Conservation (phyloP, 129 eudicot species). For the Ambrosia trifida region DNA sequence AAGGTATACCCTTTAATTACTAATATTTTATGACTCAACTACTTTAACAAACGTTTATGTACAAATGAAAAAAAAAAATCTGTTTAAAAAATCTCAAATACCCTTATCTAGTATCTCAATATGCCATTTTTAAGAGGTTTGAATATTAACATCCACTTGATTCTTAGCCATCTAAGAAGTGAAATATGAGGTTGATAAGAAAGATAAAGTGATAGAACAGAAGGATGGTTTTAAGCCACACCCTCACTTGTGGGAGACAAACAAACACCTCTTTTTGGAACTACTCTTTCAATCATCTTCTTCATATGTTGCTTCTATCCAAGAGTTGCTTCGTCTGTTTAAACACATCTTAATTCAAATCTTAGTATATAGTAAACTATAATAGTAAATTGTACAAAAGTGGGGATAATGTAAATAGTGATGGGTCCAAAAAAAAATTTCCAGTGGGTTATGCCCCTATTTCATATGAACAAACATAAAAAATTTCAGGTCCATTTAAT, state of each 20-base stretch:
- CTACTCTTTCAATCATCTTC: constrained; percentile 25
- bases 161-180: constrained; percentile 32
- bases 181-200: constrained; percentile 47
- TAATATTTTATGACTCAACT: too few species aligned
- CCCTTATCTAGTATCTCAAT: neutral
- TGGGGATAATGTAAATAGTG: neutral
- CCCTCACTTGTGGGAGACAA: constrained; percentile 42
- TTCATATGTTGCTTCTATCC: constrained; percentile 2
- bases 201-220: constrained; percentile 62
- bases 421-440: too few species aligned
- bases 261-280: constrained; percentile 31
- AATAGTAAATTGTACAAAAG: neutral
- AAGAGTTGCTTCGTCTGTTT: neutral
- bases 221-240: constrained; percentile 52
- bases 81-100: neutral
- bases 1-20: too few species aligned
- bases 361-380: neutral
- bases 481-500: too few species aligned
- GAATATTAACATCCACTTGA: constrained; percentile 33
- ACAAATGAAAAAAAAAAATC: too few species aligned
- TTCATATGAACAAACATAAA: too few species aligned
- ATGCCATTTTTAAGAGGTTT: neutral
- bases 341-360: neutral
- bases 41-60: too few species aligned
- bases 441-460: too few species aligned